Percentiles rank a stretch among this genome's conserved stretches.
phyloP scores from a whole-genome alignment of 1,284 basidiomycete genomes.

The Taiwanofungus camphoratus region DNA sequence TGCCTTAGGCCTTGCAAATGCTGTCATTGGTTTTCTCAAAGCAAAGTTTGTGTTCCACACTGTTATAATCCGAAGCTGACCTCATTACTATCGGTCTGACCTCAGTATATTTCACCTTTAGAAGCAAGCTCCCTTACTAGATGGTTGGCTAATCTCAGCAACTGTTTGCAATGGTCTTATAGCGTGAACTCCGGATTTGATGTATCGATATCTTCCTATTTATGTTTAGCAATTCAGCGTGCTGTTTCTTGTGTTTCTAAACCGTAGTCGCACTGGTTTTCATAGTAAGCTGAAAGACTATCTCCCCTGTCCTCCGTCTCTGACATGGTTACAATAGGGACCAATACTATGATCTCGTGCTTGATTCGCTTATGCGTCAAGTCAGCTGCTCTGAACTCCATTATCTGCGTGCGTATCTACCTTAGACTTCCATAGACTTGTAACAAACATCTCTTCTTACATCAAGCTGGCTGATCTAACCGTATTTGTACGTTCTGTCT shows the following conservation, averaged over 20 bases:
- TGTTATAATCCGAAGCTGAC: too few species aligned
- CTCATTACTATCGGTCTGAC: too few species aligned
- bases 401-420: constrained; percentile 18
- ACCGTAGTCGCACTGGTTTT: constrained; percentile 5
- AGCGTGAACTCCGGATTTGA: constrained; percentile 15
- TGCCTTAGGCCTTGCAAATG: constrained; percentile 12
- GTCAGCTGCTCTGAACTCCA: constrained; percentile 24
- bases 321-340: too few species aligned
- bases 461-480: constrained; percentile 12
- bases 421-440: neutral
- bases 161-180: constrained; percentile 14
- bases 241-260: constrained; percentile 6
- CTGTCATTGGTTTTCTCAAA: constrained; percentile 15
- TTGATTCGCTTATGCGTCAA: constrained; percentile 26
- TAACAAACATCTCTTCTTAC: neutral
- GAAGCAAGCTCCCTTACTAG: constrained; percentile 14
- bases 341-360: constrained; percentile 24
- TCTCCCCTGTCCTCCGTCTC: neutral
- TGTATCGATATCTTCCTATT: too few species aligned
- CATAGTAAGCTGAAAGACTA: constrained; percentile 6
- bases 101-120: constrained; percentile 15
- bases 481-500: constrained; percentile 6
- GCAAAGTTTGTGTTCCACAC: too few species aligned
- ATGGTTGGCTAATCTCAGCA: constrained; percentile 16
- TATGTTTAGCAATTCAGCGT: neutral